Percentiles rank a stretch among this genome's conserved stretches.
Evolutionary conservation across 805 yeast genomes (phyloP).

Genomic region (Candida germanica): DNA sequence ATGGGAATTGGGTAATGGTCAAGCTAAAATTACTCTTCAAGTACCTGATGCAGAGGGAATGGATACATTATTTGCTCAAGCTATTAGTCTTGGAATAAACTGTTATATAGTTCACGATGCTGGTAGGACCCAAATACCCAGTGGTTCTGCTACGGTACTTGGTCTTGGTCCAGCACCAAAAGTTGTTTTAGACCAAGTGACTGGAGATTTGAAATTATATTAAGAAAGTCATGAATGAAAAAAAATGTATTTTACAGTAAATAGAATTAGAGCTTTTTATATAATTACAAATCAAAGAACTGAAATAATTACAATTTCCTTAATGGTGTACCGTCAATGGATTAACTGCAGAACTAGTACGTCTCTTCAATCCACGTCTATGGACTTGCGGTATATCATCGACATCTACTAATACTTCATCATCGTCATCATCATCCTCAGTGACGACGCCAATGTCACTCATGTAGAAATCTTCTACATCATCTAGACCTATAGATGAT

Average conservation of each 20-base stretch:
- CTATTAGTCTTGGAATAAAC: slow-evolving; percentile 74
- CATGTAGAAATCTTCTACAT: slow-evolving; percentile 42
- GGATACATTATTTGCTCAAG: slow-evolving; percentile 75
- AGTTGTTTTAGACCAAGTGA: slow-evolving; percentile 70
- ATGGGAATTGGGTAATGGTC: slow-evolving; percentile 81
- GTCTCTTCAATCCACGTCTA: slow-evolving; percentile 29
- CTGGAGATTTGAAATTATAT: slow-evolving; percentile 74
- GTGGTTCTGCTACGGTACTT: slow-evolving; percentile 94
- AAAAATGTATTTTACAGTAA: slow-evolving; percentile 2
- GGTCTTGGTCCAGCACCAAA: slow-evolving; percentile 98
- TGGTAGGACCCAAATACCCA: slow-evolving; percentile 94
- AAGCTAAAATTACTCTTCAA: slow-evolving; percentile 89
- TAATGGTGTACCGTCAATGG: slow-evolving; percentile 27
- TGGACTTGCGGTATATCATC: slow-evolving; percentile 28
- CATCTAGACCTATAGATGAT: slow-evolving; percentile 40
- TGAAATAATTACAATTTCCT: too few relatives aligned
- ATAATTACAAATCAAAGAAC: too few relatives aligned
- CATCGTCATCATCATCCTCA: slow-evolving; percentile 29
- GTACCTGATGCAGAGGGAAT: slow-evolving; percentile 66
- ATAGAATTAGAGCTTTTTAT: slow-evolving; percentile 2
- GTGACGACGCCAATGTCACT: slow-evolving; percentile 38
- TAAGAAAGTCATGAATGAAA: slow-evolving; percentile 22
- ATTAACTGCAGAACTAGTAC: slow-evolving; percentile 43
- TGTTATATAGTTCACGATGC: slow-evolving; percentile 89
- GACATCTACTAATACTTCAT: slow-evolving; percentile 36